A percentile compares a stretch with the other conserved stretches of the same genome.
These are phyloP conservation scores for Sclerotinia sclerotiorum DNA, from an alignment of 2,329 filamentous ascomycete species.

Conservation along the genomic window DNA sequence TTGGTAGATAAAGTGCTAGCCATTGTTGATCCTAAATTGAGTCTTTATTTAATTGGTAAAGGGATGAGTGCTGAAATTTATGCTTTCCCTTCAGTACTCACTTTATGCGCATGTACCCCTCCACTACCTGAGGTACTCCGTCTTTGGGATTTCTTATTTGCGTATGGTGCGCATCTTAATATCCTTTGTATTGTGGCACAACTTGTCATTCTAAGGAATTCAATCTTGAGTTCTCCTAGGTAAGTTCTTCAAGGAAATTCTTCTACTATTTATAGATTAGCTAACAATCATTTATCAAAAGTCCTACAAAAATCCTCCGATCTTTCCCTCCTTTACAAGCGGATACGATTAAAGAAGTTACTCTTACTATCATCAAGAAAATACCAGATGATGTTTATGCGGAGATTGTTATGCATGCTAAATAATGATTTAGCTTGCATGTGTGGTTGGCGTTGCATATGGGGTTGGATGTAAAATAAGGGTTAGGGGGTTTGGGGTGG, in stretches of 20 bases:
- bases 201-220: constrained; percentile 81
- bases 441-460: not conserved
- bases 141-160: constrained; percentile 96
- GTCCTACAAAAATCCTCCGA: constrained; percentile 88
- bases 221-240: constrained; percentile 82
- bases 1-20: constrained; percentile 90
- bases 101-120: constrained; percentile 92
- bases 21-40: constrained; percentile 87
- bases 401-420: constrained; percentile 85
- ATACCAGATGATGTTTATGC: constrained; percentile 89
- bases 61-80: constrained; percentile 92
- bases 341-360: constrained; percentile 79
- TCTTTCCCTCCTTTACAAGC: constrained; percentile 83
- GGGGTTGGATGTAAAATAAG: not conserved
- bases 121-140: constrained; percentile 89
- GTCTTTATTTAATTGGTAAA: constrained; percentile 78
- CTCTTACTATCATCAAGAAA: constrained; percentile 82
- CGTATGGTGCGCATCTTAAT: constrained; percentile 92
- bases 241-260: constrained; percentile 44
- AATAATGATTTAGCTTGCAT: constrained; percentile 45
- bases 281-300: constrained; percentile 43
- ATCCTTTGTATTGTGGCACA: constrained; percentile 96
- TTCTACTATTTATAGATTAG: constrained; percentile 8
- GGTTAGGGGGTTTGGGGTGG: not conserved
- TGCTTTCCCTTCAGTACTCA: constrained; percentile 92